Base-by-base conservation (phyloP, 192 early-diverging fungal species). In the Backusella psychrophila region DNA sequence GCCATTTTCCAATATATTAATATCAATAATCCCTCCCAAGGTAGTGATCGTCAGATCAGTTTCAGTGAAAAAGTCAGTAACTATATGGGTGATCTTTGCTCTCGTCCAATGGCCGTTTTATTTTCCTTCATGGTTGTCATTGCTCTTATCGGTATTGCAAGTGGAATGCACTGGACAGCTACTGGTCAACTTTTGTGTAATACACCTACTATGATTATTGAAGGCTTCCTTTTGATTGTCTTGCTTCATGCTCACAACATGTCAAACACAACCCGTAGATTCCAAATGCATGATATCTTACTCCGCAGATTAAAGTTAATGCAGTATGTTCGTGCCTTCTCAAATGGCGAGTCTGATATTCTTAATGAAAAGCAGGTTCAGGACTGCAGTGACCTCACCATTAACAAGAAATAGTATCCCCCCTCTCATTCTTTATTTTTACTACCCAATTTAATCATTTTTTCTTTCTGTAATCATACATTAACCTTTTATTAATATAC, bases 171-270 rank as follows among this genome's bases (percentile, higher is more conserved):
- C 17, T 77, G 75, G 75, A 77, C 46, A 34, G 17, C 42, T 21
- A 77, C 75, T 3, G 75, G 52, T 21, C 75, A 77, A 21, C 69
- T 77, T 17, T 35, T 77, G 11, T 77, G 66, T 26, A 77, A 77
- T 39, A 69, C 67, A 6, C 75, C 75, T 31, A 68, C 75, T 11
- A 77, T 44, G 34, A 77, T 77, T 29, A 77, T 77, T 33, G 75
- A 77, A 59, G 67, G 66, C 12, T 77, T 77, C 75, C 56, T 77
- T 17, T 36, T 77, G 36, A 71, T 77, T 6, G 67, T 77, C n/a
- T 52, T 77, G 31, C 56, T 77, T 29, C 66, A 68, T n/a, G 75
- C 38, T 41, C 75, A 77, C 23, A 77, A 77, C 26, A 69, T 39
- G n/a, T 69, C 67, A 15, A 53, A 77, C 23, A 31, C 39, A 35